Conservation (phyloP, 768 basidiomycete genomes). For the Suillus tomentosus region DNA sequence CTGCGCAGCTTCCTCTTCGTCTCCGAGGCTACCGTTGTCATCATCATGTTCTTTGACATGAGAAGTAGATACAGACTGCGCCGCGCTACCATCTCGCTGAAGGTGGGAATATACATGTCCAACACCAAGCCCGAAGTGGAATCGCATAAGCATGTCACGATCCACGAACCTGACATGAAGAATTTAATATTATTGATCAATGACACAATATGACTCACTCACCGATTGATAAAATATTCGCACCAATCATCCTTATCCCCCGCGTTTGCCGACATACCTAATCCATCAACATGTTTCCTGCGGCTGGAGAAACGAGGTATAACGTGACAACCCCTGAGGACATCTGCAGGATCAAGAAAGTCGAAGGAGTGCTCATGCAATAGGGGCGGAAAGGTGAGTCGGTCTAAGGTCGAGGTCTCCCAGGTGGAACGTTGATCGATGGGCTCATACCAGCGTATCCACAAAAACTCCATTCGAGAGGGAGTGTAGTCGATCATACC, state of each 20-base stretch:
- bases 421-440: neutral
- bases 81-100: neutral
- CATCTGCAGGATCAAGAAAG: conserved; percentile 6
- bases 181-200: neutral
- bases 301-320: conserved; percentile 4
- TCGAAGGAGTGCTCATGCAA: neutral
- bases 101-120: conserved; percentile 1
- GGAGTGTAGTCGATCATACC: conserved; percentile 3
- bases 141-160: conserved; percentile 6
- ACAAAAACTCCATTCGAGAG: conserved; percentile 2
- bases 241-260: neutral
- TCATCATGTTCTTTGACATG: no score
- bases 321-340: conserved; percentile 5
- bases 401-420: neutral
- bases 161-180: neutral
- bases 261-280: neutral
- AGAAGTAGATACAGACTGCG: no score
- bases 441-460: conserved; percentile 5
- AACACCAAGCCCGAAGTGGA: neutral
- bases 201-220: neutral
- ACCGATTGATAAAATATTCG: neutral
- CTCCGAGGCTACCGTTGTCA: neutral
- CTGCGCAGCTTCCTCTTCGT: neutral
- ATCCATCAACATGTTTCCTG: neutral
- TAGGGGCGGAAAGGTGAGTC: neutral